Evolutionary conservation across 1,284 basidiomycete genomes (phyloP).

Genomic region (Leccinum fallax): DNA sequence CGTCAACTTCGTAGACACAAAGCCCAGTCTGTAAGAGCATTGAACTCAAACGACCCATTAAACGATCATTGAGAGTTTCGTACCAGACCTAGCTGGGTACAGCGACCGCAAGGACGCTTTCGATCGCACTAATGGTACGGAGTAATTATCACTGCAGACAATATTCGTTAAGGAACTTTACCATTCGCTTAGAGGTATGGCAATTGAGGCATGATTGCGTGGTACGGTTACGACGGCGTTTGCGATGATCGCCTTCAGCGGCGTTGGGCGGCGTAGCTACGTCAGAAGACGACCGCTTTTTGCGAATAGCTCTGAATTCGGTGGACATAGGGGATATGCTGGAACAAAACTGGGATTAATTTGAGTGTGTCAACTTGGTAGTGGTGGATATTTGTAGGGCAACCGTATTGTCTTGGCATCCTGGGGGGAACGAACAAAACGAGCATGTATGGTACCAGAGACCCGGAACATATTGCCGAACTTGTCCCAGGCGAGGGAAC

Average conservation of each 20-base stretch:
- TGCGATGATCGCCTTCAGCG: slow-evolving; percentile 49
- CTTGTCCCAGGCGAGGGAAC: slow-evolving; percentile 10
- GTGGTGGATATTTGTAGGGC: slow-evolving; percentile 29
- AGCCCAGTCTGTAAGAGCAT: slow-evolving; percentile 61
- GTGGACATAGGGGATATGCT: slow-evolving; percentile 26
- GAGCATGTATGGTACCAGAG: slow-evolving; percentile 8
- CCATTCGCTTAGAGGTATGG: slow-evolving; percentile 82
- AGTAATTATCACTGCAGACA: slow-evolving; percentile 1
- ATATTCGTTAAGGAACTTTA: slow-evolving; percentile 37
- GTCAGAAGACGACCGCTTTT: slow-evolving; percentile 29
- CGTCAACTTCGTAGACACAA: slow-evolving; percentile 84
- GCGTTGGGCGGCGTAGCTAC: slow-evolving; percentile 15
- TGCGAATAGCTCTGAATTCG: slow-evolving; percentile 30
- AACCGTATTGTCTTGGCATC: slow-evolving; percentile 29
- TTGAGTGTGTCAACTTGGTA: slow-evolving; percentile 1
- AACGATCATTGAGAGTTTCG: slow-evolving; percentile 20
- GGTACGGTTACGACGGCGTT: slow-evolving; percentile 63
- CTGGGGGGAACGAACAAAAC: slow-evolving; percentile 8
- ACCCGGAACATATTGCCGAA: slow-evolving; percentile 14
- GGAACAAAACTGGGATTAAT: slow-evolving; percentile 2
- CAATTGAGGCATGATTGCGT: slow-evolving; percentile 70
- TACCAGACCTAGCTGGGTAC: slow-evolving; percentile 73
- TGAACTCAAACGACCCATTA: slow-evolving; percentile 3
- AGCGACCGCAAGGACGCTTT: slow-evolving; percentile 71
- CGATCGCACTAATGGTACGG: slow-evolving; percentile 57